phyloP scores from a whole-genome alignment of 805 yeast genomes.

The Nakazawaea siamensis region DNA sequence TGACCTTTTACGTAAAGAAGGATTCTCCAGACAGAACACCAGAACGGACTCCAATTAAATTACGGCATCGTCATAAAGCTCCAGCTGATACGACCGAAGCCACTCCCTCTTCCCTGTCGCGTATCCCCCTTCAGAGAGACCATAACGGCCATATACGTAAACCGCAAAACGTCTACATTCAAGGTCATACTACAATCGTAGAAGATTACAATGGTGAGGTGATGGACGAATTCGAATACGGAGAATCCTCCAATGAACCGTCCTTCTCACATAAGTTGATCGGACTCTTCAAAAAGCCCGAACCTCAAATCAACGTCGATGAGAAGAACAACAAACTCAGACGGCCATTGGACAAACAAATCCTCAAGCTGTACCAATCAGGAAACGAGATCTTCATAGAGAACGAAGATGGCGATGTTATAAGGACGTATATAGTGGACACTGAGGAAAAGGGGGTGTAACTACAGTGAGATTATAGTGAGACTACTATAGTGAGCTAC shows the following conservation, averaged over 20 bases:
- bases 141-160: slow-evolving; percentile 11
- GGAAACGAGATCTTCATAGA: slow-evolving; percentile 33
- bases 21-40: slow-evolving; percentile 20
- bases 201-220: slow-evolving; percentile 38
- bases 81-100: background rate
- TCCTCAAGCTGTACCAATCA: slow-evolving; percentile 31
- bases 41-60: slow-evolving; percentile 8
- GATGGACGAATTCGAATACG: slow-evolving; percentile 22
- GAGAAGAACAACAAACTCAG: slow-evolving; percentile 3
- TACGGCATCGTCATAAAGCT: slow-evolving; percentile 1
- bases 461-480: background rate
- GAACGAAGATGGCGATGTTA: slow-evolving; percentile 36
- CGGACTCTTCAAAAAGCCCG: background rate
- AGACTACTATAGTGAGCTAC: too few species aligned
- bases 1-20: slow-evolving; percentile 24
- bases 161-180: slow-evolving; percentile 32
- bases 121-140: slow-evolving; percentile 8
- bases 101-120: background rate
- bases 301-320: slow-evolving; percentile 8
- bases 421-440: slow-evolving; percentile 26
- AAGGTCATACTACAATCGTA: slow-evolving; percentile 30
- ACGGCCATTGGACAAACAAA: slow-evolving; percentile 3
- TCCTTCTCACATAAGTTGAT: background rate
- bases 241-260: background rate
- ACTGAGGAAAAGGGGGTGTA: background rate